Percentiles rank a stretch among this genome's conserved stretches.
Conservation (phyloP, 768 basidiomycete genomes). For the Psilocybe cyanescens region DNA sequence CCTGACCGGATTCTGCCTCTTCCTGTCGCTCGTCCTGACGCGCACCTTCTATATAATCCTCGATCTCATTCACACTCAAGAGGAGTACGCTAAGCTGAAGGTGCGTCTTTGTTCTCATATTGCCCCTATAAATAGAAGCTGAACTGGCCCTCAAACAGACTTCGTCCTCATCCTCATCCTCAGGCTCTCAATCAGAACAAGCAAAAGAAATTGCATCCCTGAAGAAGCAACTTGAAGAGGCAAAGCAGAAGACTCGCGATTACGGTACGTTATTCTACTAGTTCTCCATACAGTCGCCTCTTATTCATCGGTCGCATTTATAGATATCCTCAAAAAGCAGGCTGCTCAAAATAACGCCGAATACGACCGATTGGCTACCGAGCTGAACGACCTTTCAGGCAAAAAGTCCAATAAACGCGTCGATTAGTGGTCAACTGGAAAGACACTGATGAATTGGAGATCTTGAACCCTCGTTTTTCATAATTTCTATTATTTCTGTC, state of each 20-base stretch:
- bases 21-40: slow-evolving; percentile 93
- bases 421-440: slow-evolving; percentile 42
- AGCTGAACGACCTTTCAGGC: slow-evolving; percentile 75
- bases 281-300: too few species aligned
- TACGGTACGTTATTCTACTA: slow-evolving; percentile 50
- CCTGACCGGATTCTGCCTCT: slow-evolving; percentile 90
- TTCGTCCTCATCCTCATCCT: slow-evolving; percentile 17
- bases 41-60: slow-evolving; percentile 92
- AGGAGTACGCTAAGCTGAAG: slow-evolving; percentile 85
- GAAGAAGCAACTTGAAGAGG: slow-evolving; percentile 64
- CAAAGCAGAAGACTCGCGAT: slow-evolving; percentile 64
- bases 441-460: not conserved
- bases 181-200: slow-evolving; percentile 36
- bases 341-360: slow-evolving; percentile 77
- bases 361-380: slow-evolving; percentile 81
- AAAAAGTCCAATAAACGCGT: slow-evolving; percentile 58
- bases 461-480: too few species aligned
- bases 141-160: slow-evolving; percentile 1
- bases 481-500: too few species aligned
- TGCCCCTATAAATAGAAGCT: not conserved
- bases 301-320: too few species aligned
- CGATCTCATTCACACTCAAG: slow-evolving; percentile 89
- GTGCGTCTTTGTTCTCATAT: not conserved
- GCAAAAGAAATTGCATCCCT: slow-evolving; percentile 66
- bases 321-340: slow-evolving; percentile 84